Conservation (phyloP, 768 basidiomycete genomes). For the Tricholoma sp. region DNA sequence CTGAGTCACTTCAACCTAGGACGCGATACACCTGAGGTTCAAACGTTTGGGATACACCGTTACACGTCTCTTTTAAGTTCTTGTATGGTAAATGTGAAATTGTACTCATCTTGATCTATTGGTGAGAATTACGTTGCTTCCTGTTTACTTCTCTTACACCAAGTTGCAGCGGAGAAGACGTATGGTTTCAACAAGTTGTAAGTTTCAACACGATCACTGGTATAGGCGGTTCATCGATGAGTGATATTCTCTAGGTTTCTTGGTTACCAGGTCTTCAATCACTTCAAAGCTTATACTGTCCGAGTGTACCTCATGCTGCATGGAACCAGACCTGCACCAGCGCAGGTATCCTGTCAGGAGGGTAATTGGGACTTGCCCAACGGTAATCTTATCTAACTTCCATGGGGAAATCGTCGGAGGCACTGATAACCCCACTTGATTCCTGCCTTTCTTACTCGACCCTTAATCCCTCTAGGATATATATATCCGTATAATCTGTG, state of each 20-base stretch:
- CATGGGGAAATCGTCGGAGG: background rate
- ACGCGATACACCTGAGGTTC: background rate
- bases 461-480: background rate
- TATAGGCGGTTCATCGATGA: background rate
- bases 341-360: background rate
- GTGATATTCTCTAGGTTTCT: background rate
- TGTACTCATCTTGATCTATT: too few species aligned
- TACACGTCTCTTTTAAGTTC: too few species aligned
- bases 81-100: background rate
- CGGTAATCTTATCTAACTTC: background rate
- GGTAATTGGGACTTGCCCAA: background rate
- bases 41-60: too few species aligned
- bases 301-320: background rate
- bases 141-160: too few species aligned
- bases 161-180: background rate
- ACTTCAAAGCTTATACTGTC: background rate
- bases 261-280: too few species aligned
- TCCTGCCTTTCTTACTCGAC: background rate
- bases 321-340: background rate
- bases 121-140: too few species aligned
- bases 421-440: background rate
- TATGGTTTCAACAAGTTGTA: background rate
- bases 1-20: background rate
- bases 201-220: background rate
- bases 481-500: background rate